Evolutionary conservation across 441 rosid species (phyloP).

Genomic region (Metrosideros polymorpha): DNA sequence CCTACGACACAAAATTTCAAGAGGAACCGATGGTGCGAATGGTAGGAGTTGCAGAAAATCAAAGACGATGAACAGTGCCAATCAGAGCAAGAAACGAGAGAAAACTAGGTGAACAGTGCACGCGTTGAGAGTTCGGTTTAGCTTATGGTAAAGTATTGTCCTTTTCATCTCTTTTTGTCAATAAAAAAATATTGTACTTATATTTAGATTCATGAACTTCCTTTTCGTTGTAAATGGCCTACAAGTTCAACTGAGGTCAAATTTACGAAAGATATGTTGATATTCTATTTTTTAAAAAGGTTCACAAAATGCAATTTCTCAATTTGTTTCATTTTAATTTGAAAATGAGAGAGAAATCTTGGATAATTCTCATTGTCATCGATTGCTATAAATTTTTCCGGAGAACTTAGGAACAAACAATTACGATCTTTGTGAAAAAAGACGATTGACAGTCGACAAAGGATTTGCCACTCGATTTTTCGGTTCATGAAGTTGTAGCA

Average conservation of each 20-base stretch:
- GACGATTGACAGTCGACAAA: neutral
- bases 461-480: neutral
- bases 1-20: no score
- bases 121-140: no score
- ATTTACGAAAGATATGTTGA: neutral
- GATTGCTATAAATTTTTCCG: neutral
- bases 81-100: no score
- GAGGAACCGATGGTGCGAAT: no score
- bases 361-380: neutral
- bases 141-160: no score
- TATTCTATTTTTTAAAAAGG: neutral
- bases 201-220: neutral
- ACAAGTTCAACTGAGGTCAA: neutral
- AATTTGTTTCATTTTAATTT: no score
- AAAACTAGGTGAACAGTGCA: no score
- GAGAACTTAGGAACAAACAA: neutral
- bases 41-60: no score
- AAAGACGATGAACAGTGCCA: no score
- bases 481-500: neutral
- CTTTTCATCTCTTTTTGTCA: neutral
- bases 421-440: neutral
- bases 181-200: no score
- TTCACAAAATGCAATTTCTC: neutral
- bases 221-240: neutral
- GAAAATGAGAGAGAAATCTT: neutral